phyloP scores from a whole-genome alignment of 805 yeast genomes.

The Metschnikowia amazonensis region DNA sequence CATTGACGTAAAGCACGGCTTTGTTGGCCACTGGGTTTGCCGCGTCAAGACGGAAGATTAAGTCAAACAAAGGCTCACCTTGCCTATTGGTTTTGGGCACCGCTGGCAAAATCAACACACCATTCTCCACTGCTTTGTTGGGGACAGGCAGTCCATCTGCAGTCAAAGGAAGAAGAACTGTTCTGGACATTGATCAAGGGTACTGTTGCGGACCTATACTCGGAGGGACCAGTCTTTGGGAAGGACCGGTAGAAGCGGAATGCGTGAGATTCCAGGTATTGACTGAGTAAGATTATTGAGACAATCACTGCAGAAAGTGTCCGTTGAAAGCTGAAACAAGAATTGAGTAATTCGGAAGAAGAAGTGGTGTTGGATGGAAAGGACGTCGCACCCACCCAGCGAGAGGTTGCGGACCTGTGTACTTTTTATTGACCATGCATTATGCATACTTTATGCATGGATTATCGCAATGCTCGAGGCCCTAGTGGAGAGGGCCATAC shows the following conservation, averaged over 20 bases:
- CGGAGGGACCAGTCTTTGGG: too few relatives aligned
- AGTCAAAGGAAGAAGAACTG: conserved; percentile 46
- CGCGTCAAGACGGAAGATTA: conserved; percentile 67
- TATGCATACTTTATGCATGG: conserved; percentile 4
- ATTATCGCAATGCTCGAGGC: not conserved
- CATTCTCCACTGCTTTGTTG: conserved; percentile 34
- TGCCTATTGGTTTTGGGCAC: conserved; percentile 27
- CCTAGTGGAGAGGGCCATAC: not conserved
- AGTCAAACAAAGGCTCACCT: conserved; percentile 40
- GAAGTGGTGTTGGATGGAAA: not conserved
- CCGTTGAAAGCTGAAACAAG: too few relatives aligned
- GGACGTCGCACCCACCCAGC: not conserved
- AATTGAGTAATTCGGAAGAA: not conserved
- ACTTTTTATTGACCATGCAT: not conserved
- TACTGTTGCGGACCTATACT: too few relatives aligned
- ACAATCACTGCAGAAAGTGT: too few relatives aligned
- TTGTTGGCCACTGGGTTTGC: conserved; percentile 68
- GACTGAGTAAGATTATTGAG: too few relatives aligned
- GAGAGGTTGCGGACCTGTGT: conserved; percentile 4
- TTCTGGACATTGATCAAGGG: conserved; percentile 12
- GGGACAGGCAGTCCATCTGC: conserved; percentile 47
- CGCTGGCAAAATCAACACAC: conserved; percentile 52
- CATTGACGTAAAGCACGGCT: conserved; percentile 71
- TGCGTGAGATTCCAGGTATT: too few relatives aligned
- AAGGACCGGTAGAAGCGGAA: too few relatives aligned